Evolutionary conservation across 1,284 basidiomycete species (phyloP).

Genomic region (Retiboletus flavoniger): DNA sequence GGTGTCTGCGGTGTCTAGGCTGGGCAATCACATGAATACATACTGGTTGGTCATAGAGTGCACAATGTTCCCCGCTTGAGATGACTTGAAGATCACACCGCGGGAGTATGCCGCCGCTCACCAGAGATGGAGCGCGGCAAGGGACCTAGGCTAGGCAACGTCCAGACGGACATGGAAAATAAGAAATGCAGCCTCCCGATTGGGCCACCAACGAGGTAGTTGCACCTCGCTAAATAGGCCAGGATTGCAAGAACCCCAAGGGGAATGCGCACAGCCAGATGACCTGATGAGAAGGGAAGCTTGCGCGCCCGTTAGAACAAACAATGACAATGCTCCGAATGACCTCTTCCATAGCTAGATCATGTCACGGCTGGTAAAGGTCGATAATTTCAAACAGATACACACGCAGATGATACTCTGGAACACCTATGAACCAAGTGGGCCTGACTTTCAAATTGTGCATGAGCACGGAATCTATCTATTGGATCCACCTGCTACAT

Average conservation of each 20-base stretch:
- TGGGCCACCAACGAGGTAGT: constrained; percentile 12
- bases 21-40: constrained; percentile 1
- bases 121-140: not conserved
- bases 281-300: constrained; percentile 12
- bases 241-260: constrained; percentile 20
- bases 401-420: constrained; percentile 9
- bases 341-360: constrained; percentile 4
- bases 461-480: constrained; percentile 2
- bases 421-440: not conserved
- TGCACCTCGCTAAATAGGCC: constrained; percentile 22
- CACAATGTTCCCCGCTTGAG: constrained; percentile 6
- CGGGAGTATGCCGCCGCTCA: not conserved
- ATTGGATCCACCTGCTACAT: constrained; percentile 17
- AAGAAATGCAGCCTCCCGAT: constrained; percentile 1
- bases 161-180: constrained; percentile 1
- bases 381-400: constrained; percentile 23
- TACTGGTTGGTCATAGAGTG: not conserved
- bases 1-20: constrained; percentile 10
- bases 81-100: constrained; percentile 8
- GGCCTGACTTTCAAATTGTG: constrained; percentile 7
- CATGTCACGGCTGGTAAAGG: constrained; percentile 17
- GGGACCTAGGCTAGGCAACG: not conserved
- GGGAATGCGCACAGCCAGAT: constrained; percentile 28
- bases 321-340: constrained; percentile 13
- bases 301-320: not conserved